Evolutionary conservation across 768 basidiomycete genomes (phyloP).

Genomic region (Pleurotus platypus): DNA sequence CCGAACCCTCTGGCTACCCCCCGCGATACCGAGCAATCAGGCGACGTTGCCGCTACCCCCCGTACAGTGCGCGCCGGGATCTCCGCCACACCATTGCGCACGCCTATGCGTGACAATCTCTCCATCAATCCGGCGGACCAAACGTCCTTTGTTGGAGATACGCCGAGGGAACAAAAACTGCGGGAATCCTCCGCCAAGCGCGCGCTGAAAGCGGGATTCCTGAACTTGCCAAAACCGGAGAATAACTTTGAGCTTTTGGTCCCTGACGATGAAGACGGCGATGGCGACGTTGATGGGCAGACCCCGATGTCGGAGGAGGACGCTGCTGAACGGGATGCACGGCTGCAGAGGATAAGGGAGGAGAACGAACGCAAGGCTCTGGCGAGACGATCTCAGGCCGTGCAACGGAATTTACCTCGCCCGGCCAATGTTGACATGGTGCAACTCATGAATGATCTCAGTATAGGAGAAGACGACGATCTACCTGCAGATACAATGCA

Average conservation of each 20-base stretch:
- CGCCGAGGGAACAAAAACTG: slow-evolving; percentile 74
- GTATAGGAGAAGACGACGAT: slow-evolving; percentile 40
- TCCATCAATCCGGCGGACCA: slow-evolving; percentile 79
- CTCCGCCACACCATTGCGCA: slow-evolving; percentile 81
- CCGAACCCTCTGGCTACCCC: slow-evolving; percentile 97
- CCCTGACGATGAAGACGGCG: slow-evolving; percentile 83
- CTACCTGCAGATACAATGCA: slow-evolving; percentile 48
- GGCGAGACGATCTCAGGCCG: slow-evolving; percentile 77
- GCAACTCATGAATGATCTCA: slow-evolving; percentile 57
- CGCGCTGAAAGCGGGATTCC: slow-evolving; percentile 78
- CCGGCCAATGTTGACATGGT: slow-evolving; percentile 79
- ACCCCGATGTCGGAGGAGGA: slow-evolving; percentile 66
- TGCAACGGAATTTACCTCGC: slow-evolving; percentile 81
- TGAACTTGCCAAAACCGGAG: slow-evolving; percentile 84
- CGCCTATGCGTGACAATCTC: slow-evolving; percentile 91
- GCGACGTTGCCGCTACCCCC: slow-evolving; percentile 53
- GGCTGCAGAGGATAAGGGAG: slow-evolving; percentile 58
- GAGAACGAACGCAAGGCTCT: slow-evolving; percentile 77
- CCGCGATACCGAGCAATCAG: slow-evolving; percentile 38
- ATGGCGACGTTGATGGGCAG: slow-evolving; percentile 26
- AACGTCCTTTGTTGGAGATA: slow-evolving; percentile 52
- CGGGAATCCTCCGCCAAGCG: slow-evolving; percentile 65
- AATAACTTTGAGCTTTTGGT: slow-evolving; percentile 96
- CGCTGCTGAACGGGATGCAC: slow-evolving; percentile 87
- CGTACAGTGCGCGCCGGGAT: slow-evolving; percentile 34